phyloP scores from a whole-genome alignment of 495 filamentous ascomycete species.

The Neurospora sp. region DNA sequence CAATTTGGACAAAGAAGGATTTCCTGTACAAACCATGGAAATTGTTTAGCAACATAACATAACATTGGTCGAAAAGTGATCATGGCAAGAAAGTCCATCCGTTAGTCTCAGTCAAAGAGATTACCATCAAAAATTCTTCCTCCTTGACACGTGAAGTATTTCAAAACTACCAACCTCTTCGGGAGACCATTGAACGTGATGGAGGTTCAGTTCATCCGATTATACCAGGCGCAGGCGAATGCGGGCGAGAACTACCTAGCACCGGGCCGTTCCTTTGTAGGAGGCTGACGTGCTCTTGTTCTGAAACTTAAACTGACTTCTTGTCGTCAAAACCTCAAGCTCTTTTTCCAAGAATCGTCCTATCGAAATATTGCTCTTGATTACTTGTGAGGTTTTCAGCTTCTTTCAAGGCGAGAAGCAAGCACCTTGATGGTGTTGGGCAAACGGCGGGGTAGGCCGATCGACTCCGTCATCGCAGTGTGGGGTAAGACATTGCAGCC shows the following conservation, averaged over 20 bases:
- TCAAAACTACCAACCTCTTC: background rate
- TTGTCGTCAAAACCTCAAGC: background rate
- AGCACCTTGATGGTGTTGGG: background rate
- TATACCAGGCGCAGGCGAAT: background rate
- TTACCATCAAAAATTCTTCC: background rate
- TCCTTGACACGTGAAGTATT: background rate
- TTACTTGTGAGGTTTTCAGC: background rate
- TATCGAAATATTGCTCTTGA: background rate
- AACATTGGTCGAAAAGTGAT: background rate
- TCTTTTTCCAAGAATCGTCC: background rate
- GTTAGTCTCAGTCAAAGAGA: background rate
- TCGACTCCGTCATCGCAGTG: background rate
- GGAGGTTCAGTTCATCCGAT: background rate
- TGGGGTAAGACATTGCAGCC: background rate
- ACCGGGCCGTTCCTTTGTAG: background rate
- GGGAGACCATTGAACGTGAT: background rate
- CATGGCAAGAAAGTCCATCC: background rate
- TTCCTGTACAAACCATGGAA: background rate
- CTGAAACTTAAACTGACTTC: background rate
- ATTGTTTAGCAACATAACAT: background rate
- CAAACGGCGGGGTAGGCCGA: background rate
- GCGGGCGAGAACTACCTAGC: background rate
- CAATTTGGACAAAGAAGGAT: background rate
- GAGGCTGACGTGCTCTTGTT: background rate
- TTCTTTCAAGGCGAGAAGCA: background rate